Evolutionary conservation across 768 basidiomycete genomes (phyloP), one percentile per base, ranked within the genome.

Genomic region (Lactarius indigo): DNA sequence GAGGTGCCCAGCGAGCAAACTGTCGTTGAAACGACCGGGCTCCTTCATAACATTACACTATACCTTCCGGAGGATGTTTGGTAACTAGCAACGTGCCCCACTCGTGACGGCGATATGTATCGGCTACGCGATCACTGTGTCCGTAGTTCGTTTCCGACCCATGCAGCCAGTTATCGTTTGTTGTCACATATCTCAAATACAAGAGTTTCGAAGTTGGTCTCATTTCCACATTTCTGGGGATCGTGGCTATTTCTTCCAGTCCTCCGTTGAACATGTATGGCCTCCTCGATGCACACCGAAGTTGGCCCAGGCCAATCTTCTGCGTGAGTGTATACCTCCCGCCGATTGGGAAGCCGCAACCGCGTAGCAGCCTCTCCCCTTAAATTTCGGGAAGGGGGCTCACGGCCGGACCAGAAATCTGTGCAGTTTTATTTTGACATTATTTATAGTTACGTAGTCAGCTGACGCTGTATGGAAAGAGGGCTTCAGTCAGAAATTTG

Each of bases 1-100:
- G 78, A 80, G n/a, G 57, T 60, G 20, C 64, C 58, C 9, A 37
- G 7, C 56, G 30, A 35, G 56, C n/a, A 12, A 31, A 17, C 26
- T 52, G 50, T 52, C 50, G 13, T 52, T 15, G 26, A 52, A 52
- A 5, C 47, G 23, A 7, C 50, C 50, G 50, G 50, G 12, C 2
- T 15, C 50, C 1, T 23, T 23, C 6, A 8, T 18, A 8, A 28
- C 30, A 31, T 30, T 31, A 5, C 30, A 31, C 18, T 20, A 20
- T 33, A n/a, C 20, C 20, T 56, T 56, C 18, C 15, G 15, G 15
- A 7, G 54, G 20, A 30, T 30, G 26, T 9, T 56, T 56, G 5
- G 55, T 55, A 55, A 12, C 18, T 28, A 17, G 30, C 31, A 30
- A 30, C 28, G 17, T 15, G 2, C 20, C 30, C 10, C 20, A 42